Evolutionary conservation across 108 stramenopile species (phyloP), one percentile per base, ranked within the genome.

Genomic region (Nitzschia inconspicua): DNA sequence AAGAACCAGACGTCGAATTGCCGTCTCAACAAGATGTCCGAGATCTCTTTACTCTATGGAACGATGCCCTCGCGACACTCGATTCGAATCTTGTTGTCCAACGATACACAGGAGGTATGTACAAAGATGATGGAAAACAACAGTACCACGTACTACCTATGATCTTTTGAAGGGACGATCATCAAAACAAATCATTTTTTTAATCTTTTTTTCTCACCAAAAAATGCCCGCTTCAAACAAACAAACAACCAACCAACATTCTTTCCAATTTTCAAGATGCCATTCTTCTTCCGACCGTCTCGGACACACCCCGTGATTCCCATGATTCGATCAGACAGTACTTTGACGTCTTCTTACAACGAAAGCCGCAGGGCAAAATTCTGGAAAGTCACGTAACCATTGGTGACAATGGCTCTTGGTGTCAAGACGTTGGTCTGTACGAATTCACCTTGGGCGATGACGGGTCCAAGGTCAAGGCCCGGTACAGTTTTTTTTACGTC

Each of bases 401-500:
- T 28, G 82, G 82, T 14, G 62, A 73, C 23, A 62, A 61, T 59
- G n/a, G 29, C 22, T 62, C 56, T 57, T 66, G 65, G 35, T 70
- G 72, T 36, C 71, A 70, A 37, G 78, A 79, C 53, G 55, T 51
- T 36, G 81, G 81, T 46, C 66, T 82, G 48, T 82, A 82, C 32
- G 81, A 82, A 37, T 83, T 83, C 72, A 79, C 75, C 30, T 63
- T 83, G 64, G 78, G 82, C 34, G 68, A 54, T 14, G 57, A 39
- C 28, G 79, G 79, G n/a, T 47, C 27, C 36, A 80, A 77, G 73
- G 76, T 80, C 42, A 77, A 75, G 63, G 80, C 64, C 22, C 79
- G 83, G 26, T 85, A 81, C 51, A 64, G 72, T 18, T 84, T 75
- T 48, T 57, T 78, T 24, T 84, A 84, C 46, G 61, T 71, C n/a